phyloP scores from a whole-genome alignment of 345 rosid genomes.

The Citrus maxima region DNA sequence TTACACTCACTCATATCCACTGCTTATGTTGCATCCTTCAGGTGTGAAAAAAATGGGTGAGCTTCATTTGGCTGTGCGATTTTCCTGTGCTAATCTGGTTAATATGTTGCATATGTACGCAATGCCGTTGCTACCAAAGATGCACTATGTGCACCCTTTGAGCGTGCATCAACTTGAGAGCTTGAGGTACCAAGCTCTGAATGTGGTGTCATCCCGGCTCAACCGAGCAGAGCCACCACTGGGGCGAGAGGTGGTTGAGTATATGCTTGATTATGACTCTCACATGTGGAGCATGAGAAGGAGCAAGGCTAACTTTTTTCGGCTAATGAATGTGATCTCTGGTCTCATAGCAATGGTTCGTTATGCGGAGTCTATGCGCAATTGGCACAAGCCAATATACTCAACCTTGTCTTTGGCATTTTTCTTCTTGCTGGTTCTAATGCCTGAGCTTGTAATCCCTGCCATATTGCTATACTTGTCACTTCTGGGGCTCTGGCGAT shows the following conservation, averaged over 20 bases:
- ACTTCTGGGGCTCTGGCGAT: slow-evolving; percentile 49
- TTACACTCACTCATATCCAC: slow-evolving; percentile 73
- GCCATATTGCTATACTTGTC: slow-evolving; percentile 41
- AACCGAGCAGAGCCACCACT: slow-evolving; percentile 67
- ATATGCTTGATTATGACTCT: slow-evolving; percentile 71
- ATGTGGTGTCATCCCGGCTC: slow-evolving; percentile 49
- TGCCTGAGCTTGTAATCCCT: slow-evolving; percentile 57
- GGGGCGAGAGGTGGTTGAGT: slow-evolving; percentile 72
- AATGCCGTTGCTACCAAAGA: slow-evolving; percentile 58
- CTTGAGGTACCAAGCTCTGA: slow-evolving; percentile 63
- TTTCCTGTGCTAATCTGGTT: slow-evolving; percentile 53
- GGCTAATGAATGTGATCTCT: slow-evolving; percentile 55
- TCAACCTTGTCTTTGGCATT: slow-evolving; percentile 40
- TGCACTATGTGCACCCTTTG: slow-evolving; percentile 65
- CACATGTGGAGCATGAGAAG: slow-evolving; percentile 87
- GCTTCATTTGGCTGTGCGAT: slow-evolving; percentile 70
- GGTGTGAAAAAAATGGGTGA: slow-evolving; percentile 79
- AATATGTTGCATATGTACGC: slow-evolving; percentile 64
- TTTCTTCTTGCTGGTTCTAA: slow-evolving; percentile 43
- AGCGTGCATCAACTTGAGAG: slow-evolving; percentile 51
- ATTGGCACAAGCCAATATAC: slow-evolving; percentile 54
- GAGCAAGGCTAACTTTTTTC: slow-evolving; percentile 69
- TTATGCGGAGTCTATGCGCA: slow-evolving; percentile 38
- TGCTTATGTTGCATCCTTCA: slow-evolving; percentile 50
- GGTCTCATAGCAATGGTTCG: slow-evolving; percentile 33